phyloP scores from a whole-genome alignment of 495 filamentous ascomycete species.

The Pseudoneurospora amorphoporcata region DNA sequence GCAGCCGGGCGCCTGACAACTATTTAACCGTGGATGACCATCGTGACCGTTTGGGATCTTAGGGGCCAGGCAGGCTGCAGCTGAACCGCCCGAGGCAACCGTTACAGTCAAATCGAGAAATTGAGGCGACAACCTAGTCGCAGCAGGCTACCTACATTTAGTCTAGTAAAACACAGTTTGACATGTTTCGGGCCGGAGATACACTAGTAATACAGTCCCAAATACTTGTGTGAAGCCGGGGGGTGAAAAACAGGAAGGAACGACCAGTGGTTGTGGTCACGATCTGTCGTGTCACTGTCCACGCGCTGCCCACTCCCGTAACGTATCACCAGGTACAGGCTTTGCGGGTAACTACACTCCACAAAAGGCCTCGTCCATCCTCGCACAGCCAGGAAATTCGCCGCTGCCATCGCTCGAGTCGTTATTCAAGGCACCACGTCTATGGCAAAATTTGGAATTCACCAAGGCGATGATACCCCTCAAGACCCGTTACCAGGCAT shows the following conservation, averaged over 20 bases:
- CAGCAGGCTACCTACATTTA: not conserved
- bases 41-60: not conserved
- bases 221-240: not conserved
- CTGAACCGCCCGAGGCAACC: not conserved
- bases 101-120: not conserved
- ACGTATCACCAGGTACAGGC: not conserved
- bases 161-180: not conserved
- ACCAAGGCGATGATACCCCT: not conserved
- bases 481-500: not conserved
- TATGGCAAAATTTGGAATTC: not conserved
- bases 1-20: not conserved
- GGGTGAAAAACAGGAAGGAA: not conserved
- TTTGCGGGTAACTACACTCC: not conserved
- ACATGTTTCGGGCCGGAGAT: not conserved
- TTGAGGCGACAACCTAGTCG: not conserved
- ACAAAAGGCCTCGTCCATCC: not conserved
- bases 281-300: not conserved
- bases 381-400: not conserved
- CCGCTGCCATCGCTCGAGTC: not conserved
- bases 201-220: not conserved
- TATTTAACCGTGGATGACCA: not conserved
- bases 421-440: no score
- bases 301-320: not conserved
- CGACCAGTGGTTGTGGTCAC: not conserved
- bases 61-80: not conserved